A percentile compares a stretch with the other conserved stretches of the same genome.
Conservation (phyloP, 768 basidiomycete species). For the Gymnopilus dilepis region DNA sequence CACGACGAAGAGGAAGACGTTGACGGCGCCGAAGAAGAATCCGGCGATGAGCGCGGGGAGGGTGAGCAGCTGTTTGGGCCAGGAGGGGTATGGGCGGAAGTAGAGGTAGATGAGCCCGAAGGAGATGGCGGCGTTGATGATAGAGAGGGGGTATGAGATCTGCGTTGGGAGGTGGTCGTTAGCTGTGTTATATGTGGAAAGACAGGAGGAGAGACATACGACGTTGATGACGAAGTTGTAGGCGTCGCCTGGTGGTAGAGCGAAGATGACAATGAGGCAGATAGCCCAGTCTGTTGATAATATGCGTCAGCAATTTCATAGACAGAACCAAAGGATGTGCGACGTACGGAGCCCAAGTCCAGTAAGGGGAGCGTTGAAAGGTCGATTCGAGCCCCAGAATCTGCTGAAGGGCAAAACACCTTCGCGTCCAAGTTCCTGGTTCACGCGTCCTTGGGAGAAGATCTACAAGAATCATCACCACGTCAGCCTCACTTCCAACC, state of each 20-base stretch:
- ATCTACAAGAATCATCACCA: conserved; percentile 18
- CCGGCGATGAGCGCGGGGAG: conserved; percentile 29
- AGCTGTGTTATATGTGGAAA: background rate
- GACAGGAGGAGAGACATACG: conserved; percentile 38
- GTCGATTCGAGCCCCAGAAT: conserved; percentile 65
- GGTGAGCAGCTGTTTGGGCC: conserved; percentile 12
- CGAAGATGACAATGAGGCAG: conserved; percentile 43
- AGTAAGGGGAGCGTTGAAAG: conserved; percentile 63
- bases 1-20: conserved; percentile 60
- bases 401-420: conserved; percentile 65
- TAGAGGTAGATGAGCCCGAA: conserved; percentile 41
- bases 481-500: background rate
- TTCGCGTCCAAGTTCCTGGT: conserved; percentile 68
- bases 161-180: conserved; percentile 6
- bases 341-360: conserved; percentile 59
- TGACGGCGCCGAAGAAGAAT: conserved; percentile 59
- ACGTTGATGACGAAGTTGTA: conserved; percentile 66
- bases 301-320: background rate
- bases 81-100: conserved; percentile 21
- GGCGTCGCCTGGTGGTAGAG: conserved; percentile 66
- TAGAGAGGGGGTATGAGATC: conserved; percentile 52
- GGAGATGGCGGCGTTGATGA: conserved; percentile 53
- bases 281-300: conserved; percentile 37
- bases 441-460: conserved; percentile 46
- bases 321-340: background rate